Conservation (phyloP, 1,139 yeast genomes). For the Scheffersomyces lignicola region DNA sequence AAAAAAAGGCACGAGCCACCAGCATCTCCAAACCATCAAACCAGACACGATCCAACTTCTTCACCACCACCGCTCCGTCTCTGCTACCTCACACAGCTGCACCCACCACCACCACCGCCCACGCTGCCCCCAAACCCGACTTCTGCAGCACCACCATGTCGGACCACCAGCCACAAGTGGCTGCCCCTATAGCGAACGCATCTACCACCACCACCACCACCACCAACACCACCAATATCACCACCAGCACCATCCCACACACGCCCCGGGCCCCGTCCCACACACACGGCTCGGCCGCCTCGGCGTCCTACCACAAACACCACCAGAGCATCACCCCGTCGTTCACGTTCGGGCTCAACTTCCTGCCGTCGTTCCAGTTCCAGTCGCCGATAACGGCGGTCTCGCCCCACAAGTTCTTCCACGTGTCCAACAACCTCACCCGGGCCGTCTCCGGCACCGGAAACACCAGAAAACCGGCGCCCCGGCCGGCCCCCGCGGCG, state of each 20-base stretch:
- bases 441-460: slow-evolving; percentile 12
- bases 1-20: no score
- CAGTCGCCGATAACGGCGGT: slow-evolving; percentile 36
- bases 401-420: slow-evolving; percentile 41
- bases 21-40: no score
- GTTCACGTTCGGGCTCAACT: slow-evolving; percentile 42
- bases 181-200: no score
- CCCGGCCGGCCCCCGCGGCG: not conserved
- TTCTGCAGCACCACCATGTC: no score
- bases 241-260: slow-evolving; percentile 22
- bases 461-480: not conserved
- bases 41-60: no score
- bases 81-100: no score
- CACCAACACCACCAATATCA: no score
- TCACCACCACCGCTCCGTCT: no score
- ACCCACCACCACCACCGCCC: no score
- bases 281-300: slow-evolving; percentile 8
- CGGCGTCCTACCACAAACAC: slow-evolving; percentile 1
- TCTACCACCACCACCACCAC: no score
- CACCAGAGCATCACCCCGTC: slow-evolving; percentile 28
- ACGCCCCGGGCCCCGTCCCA: slow-evolving; percentile 25
- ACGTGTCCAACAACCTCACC: slow-evolving; percentile 21
- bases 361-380: slow-evolving; percentile 47
- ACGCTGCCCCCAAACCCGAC: no score
- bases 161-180: no score